Evolutionary conservation across 225 moss, liverwort and hornwort species (phyloP), one percentile per base, ranked within the genome.

Genomic region (Polytrichum formosum): DNA sequence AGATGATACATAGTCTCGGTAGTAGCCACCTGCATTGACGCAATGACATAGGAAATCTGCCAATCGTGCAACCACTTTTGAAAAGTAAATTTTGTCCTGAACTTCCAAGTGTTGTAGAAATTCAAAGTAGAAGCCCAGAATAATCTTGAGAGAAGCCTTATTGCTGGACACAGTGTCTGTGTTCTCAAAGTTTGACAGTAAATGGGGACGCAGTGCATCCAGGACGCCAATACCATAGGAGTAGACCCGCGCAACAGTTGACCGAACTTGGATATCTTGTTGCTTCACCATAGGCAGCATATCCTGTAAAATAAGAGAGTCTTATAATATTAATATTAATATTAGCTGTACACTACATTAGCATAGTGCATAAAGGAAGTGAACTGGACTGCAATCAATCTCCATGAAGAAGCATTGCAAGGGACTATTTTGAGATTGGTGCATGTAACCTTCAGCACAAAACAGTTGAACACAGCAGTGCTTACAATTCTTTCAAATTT

Each of bases 21-120:
- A 90, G 72, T 79, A 85, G 73, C 98, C 92, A 29, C 94, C 98
- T 81, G 92, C 90, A 73, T 92, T 88, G 63, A 98, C 98, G 86
- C 98, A 98, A 63, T 98, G 94, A 72, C 94, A 98, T 7, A 98
- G 85, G 77, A 98, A 98, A 65, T 98, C 98, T 74, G 91, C 90
- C 31, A 98, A 81, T 69, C 94, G 94, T 63, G 94, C 90, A 64
- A 98, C 94, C 63, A 98, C 89, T 87, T 98, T 94, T 58, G 90
- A 87, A 71, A 94, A 82, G 8, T 85, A 84, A 60, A 85, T 79
- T 70, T 92, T 85, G 72, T 98, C 98, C 81, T 87, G 94, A 23
- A 80, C 70, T 70, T 90, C 94, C 71, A 98, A 79, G 63, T 82
- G 77, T 62, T 76, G 79, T 59, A 95, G 80, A 80, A 98, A 83